phyloP scores from a whole-genome alignment of 371 early-diverging fungal genomes.

The Mucor plumbeus region DNA sequence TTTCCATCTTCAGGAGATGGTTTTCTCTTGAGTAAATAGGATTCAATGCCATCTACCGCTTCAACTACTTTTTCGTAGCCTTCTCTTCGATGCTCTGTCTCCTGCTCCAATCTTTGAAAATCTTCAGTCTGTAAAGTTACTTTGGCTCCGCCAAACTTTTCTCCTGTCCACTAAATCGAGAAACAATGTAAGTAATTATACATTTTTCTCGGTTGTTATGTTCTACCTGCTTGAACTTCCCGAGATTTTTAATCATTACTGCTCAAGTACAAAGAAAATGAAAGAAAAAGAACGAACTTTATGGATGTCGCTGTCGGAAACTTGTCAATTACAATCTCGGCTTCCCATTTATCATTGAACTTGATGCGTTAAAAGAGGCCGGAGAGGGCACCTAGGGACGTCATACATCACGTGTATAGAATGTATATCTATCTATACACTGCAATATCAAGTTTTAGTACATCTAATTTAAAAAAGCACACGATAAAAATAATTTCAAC shows the following conservation, averaged over 20 bases:
- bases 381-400: neutral
- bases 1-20: constrained; percentile 65
- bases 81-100: constrained; percentile 38
- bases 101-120: constrained; percentile 44
- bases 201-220: neutral
- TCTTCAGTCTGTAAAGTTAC: constrained; percentile 53
- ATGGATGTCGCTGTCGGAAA: constrained; percentile 14
- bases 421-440: neutral
- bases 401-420: neutral
- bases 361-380: neutral
- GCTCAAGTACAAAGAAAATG: constrained; percentile 13
- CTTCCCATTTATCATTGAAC: neutral
- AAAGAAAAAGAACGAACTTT: constrained; percentile 10
- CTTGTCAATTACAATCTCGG: constrained; percentile 7
- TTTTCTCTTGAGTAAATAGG: constrained; percentile 55
- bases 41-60: constrained; percentile 31
- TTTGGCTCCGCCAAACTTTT: constrained; percentile 53
- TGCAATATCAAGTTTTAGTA: neutral
- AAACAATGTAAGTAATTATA: neutral
- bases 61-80: constrained; percentile 45
- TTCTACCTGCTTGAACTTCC: constrained; percentile 70
- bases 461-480: constrained; percentile 4
- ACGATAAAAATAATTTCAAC: constrained; percentile 1
- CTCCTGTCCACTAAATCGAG: constrained; percentile 55
- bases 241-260: constrained; percentile 69